Percentiles rank a stretch among this genome's conserved stretches.
Conservation (phyloP, 768 basidiomycete genomes). For the Termitomyces sp. region DNA sequence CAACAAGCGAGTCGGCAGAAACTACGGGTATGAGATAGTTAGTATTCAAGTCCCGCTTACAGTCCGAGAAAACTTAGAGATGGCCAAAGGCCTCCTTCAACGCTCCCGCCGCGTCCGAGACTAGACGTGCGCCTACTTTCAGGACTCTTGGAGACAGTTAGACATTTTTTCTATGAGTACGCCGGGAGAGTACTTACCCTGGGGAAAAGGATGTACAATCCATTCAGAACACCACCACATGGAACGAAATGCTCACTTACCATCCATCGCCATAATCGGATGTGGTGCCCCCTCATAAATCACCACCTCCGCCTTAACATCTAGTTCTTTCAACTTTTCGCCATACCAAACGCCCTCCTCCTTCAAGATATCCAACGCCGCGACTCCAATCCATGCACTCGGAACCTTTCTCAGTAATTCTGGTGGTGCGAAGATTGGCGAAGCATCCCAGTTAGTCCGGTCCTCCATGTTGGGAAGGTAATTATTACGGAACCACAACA, state of each 20-base stretch:
- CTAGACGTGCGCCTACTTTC: slow-evolving; percentile 8
- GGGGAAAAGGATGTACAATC: background rate
- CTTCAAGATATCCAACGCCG: slow-evolving; percentile 59
- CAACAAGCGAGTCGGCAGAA: background rate
- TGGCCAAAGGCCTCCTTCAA: background rate
- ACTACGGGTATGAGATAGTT: background rate
- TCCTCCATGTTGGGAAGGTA: slow-evolving; percentile 63
- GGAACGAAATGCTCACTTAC: slow-evolving; percentile 26
- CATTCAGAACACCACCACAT: background rate
- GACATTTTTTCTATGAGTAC: too few relatives aligned
- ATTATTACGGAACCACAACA: slow-evolving; percentile 69
- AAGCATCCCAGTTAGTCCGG: slow-evolving; percentile 60
- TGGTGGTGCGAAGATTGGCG: slow-evolving; percentile 64
- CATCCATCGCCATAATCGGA: slow-evolving; percentile 72
- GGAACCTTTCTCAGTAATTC: slow-evolving; percentile 45
- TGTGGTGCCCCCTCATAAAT: slow-evolving; percentile 64
- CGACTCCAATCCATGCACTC: slow-evolving; percentile 56
- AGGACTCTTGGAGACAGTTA: background rate
- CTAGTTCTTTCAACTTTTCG: slow-evolving; percentile 44
- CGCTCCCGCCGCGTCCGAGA: slow-evolving; percentile 7
- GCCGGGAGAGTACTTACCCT: background rate
- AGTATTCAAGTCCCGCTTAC: background rate
- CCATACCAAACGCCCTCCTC: slow-evolving; percentile 65
- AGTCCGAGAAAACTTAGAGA: background rate
- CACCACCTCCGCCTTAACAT: slow-evolving; percentile 47